Conservation (phyloP, 2,329 filamentous ascomycete genomes). For the Fusarium sp. region DNA sequence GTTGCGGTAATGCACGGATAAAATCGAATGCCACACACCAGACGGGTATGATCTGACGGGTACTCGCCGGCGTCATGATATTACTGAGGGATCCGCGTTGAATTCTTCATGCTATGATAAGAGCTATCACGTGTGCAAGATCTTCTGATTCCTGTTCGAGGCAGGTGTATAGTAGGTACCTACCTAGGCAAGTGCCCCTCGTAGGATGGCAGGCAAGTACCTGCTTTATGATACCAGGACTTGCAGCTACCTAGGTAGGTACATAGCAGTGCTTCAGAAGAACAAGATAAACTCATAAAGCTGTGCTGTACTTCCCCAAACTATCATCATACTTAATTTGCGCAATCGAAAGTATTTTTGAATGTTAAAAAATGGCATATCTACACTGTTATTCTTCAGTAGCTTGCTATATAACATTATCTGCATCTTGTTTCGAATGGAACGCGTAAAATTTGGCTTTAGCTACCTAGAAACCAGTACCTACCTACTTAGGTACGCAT, state of each 20-base stretch:
- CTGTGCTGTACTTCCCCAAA: not conserved
- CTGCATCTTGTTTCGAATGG: not conserved
- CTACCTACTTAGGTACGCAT: not conserved
- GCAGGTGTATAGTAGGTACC: not conserved
- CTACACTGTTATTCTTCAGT: not conserved
- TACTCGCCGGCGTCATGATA: not conserved
- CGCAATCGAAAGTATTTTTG: not conserved
- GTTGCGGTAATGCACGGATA: slow-evolving; percentile 8
- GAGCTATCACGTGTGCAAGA: slow-evolving; percentile 25
- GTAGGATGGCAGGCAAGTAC: no score
- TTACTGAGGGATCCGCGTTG: slow-evolving; percentile 5
- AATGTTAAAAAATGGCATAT: not conserved
- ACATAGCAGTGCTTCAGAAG: not conserved
- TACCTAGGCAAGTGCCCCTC: no score
- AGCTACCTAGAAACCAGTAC: not conserved
- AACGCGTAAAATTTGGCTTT: not conserved
- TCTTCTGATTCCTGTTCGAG: slow-evolving; percentile 34
- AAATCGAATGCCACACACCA: not conserved
- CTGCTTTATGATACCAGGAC: no score
- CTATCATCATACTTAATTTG: not conserved
- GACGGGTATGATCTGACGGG: slow-evolving; percentile 12
- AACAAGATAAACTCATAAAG: not conserved
- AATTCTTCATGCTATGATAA: not conserved
- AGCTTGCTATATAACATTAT: not conserved
- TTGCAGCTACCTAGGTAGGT: no score